Evolutionary conservation across 768 basidiomycete genomes (phyloP).

Genomic region (Pulveroboletus ravenelii): DNA sequence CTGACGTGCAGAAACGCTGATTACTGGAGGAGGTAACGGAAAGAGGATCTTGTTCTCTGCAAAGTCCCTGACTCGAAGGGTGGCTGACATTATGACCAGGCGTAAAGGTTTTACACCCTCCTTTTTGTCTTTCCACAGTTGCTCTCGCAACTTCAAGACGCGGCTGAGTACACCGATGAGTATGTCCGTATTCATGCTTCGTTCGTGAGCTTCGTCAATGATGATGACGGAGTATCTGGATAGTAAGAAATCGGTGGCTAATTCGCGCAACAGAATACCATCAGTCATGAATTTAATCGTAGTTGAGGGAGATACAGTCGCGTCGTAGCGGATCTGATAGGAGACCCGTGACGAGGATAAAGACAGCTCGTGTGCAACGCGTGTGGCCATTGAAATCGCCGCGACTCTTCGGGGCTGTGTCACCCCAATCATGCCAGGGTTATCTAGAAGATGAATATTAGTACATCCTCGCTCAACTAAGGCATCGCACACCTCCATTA

Average conservation of each 20-base stretch:
- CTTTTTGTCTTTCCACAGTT: conserved; percentile 79
- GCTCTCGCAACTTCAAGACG: conserved; percentile 83
- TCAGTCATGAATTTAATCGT: conserved; percentile 99
- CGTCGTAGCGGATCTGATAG: conserved; percentile 97
- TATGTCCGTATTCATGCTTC: conserved; percentile 98
- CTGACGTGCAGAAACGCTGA: conserved; percentile 85
- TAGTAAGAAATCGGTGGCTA: conserved; percentile 91
- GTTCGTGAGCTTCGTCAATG: conserved; percentile 96
- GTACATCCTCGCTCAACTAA: neutral
- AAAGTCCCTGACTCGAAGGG: conserved; percentile 90
- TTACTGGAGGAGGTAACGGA: conserved; percentile 78
- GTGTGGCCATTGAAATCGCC: conserved; percentile 91
- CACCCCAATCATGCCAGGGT: conserved; percentile 96
- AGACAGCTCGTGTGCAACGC: conserved; percentile 91
- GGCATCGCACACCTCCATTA: conserved; percentile 58
- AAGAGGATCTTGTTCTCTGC: conserved; percentile 82
- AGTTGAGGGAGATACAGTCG: conserved; percentile 84
- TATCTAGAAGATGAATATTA: conserved; percentile 50
- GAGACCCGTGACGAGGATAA: conserved; percentile 79
- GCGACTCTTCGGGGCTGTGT: conserved; percentile 98
- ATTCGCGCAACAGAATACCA: conserved; percentile 90
- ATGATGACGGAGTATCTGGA: conserved; percentile 90
- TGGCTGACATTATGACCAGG: conserved; percentile 98
- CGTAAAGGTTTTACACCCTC: conserved; percentile 80
- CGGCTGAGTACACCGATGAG: conserved; percentile 95